Evolutionary conservation across 306 rosid genomes (phyloP).

Genomic region (Dryas octopetala): DNA sequence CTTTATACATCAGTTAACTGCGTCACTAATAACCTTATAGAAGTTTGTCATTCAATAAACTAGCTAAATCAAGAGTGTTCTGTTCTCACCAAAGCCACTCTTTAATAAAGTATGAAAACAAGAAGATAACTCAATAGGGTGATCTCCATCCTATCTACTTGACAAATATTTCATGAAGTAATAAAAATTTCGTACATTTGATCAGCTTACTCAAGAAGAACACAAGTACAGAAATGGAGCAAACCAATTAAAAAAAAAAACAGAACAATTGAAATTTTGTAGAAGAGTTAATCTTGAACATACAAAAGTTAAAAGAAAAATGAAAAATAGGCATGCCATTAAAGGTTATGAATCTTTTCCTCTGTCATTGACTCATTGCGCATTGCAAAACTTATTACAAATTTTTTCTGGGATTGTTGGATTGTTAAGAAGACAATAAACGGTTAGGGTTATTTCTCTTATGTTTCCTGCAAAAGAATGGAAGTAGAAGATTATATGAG

Average conservation of each 20-base stretch:
- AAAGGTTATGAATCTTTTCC: not conserved
- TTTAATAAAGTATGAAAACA: not conserved
- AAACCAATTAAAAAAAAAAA: not conserved
- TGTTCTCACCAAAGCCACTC: not conserved
- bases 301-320: not conserved
- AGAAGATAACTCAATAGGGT: not conserved
- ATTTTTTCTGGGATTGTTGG: not conserved
- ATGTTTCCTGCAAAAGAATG: not conserved
- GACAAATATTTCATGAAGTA: not conserved
- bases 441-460: not conserved
- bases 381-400: not conserved
- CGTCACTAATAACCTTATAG: not conserved
- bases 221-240: not conserved
- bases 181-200: not conserved
- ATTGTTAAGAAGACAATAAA: not conserved
- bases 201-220: not conserved
- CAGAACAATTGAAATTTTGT: not conserved
- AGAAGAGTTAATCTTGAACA: not conserved
- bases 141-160: slow-evolving; percentile 1
- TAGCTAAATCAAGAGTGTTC: not conserved
- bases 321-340: not conserved
- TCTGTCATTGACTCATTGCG: not conserved
- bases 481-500: not conserved
- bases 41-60: not conserved
- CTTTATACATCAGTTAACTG: not conserved